Evolutionary conservation across 768 basidiomycete species (phyloP).

Genomic region (Chalciporus chontae): DNA sequence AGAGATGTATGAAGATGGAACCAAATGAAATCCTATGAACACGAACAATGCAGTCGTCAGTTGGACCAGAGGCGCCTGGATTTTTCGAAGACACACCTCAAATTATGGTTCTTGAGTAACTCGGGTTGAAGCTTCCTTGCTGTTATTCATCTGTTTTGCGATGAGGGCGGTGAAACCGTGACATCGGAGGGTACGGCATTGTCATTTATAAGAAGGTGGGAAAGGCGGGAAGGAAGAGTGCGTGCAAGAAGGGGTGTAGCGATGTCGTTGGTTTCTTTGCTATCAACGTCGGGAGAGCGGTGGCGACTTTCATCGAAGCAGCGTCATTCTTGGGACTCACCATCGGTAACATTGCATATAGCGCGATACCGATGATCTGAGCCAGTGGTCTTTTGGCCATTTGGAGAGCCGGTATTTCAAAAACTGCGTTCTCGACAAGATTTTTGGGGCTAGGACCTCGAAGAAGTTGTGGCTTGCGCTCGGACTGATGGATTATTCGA

Average conservation of each 20-base stretch:
- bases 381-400: slow-evolving; percentile 82
- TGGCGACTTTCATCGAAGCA: slow-evolving; percentile 44
- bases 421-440: slow-evolving; percentile 46
- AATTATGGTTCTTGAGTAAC: slow-evolving; percentile 46
- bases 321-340: slow-evolving; percentile 47
- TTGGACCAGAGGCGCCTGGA: neutral
- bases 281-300: slow-evolving; percentile 42
- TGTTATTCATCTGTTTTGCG: slow-evolving; percentile 66
- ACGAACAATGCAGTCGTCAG: neutral
- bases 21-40: slow-evolving; percentile 56
- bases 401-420: slow-evolving; percentile 70
- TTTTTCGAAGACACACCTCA: slow-evolving; percentile 41
- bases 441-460: slow-evolving; percentile 41
- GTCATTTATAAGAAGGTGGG: slow-evolving; percentile 44
- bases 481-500: slow-evolving; percentile 68
- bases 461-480: slow-evolving; percentile 56
- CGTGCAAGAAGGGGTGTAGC: slow-evolving; percentile 52
- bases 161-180: slow-evolving; percentile 43
- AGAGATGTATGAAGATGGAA: slow-evolving; percentile 63
- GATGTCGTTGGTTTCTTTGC: slow-evolving; percentile 73
- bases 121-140: slow-evolving; percentile 57
- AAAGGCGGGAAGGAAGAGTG: slow-evolving; percentile 59
- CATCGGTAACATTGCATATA: slow-evolving; percentile 73
- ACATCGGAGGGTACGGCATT: slow-evolving; percentile 44
- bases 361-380: slow-evolving; percentile 78